A percentile compares a stretch with the other conserved stretches of the same genome.
Evolutionary conservation across 2,329 filamentous ascomycete species (phyloP).

Genomic region (Sarocladiaceae sp.): DNA sequence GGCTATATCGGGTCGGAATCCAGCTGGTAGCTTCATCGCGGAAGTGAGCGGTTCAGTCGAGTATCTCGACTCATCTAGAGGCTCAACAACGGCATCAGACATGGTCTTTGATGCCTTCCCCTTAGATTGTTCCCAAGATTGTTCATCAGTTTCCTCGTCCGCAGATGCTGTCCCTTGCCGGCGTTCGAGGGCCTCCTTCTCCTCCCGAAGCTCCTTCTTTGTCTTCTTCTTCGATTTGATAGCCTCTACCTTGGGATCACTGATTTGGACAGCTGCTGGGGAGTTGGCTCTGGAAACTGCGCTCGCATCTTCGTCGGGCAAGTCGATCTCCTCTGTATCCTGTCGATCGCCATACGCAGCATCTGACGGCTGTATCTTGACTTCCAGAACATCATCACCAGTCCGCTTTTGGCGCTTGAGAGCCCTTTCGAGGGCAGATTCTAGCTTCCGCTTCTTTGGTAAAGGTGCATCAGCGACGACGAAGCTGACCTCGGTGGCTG

Average conservation of each 20-base stretch:
- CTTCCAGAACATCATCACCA: constrained; percentile 71
- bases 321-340: constrained; percentile 44
- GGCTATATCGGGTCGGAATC: constrained; percentile 39
- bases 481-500: constrained; percentile 67
- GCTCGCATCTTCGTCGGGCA: constrained; percentile 36
- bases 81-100: constrained; percentile 42
- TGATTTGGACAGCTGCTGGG: constrained; percentile 32
- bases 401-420: constrained; percentile 76
- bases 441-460: constrained; percentile 67
- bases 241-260: constrained; percentile 50
- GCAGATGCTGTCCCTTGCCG: constrained; percentile 42
- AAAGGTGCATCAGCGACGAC: constrained; percentile 49
- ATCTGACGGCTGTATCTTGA: constrained; percentile 50
- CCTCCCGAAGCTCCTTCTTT: constrained; percentile 70
- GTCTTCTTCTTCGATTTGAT: constrained; percentile 64
- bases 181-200: constrained; percentile 54
- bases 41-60: constrained; percentile 38
- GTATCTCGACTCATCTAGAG: constrained; percentile 40
- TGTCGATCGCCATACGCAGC: constrained; percentile 40
- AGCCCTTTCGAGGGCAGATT: constrained; percentile 57
- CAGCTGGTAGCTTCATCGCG: constrained; percentile 38
- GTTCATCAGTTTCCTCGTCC: constrained; percentile 20
- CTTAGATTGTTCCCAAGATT: constrained; percentile 17
- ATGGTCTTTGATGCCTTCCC: neutral
- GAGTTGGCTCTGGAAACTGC: constrained; percentile 39